Evolutionary conservation across 345 rosid species (phyloP).

Genomic region (Brassica incana): DNA sequence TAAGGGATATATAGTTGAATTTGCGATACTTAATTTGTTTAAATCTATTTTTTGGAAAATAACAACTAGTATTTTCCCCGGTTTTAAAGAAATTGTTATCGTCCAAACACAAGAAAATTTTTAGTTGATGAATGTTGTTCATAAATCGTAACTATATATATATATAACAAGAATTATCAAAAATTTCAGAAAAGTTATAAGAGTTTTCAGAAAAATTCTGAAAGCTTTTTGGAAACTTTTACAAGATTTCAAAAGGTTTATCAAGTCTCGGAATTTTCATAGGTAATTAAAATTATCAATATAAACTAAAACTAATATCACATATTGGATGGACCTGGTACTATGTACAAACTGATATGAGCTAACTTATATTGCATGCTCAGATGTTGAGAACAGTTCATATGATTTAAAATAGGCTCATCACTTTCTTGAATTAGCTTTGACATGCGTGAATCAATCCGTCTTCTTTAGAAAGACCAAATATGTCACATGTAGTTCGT

Average conservation of each 20-base stretch:
- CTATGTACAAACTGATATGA: neutral
- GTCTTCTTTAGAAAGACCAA: conserved; percentile 41
- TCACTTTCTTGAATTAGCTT: conserved; percentile 41
- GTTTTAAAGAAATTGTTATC: neutral
- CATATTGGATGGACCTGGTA: neutral
- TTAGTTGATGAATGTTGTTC: too few relatives aligned
- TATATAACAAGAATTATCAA: too few relatives aligned
- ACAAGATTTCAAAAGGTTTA: too few relatives aligned
- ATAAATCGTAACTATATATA: too few relatives aligned
- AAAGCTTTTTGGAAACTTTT: too few relatives aligned
- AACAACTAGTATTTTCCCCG: neutral
- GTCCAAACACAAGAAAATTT: neutral
- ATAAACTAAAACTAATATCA: neutral
- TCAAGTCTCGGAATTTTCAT: too few relatives aligned
- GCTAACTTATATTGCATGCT: too few relatives aligned
- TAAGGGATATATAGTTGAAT: neutral
- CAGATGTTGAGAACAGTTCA: too few relatives aligned
- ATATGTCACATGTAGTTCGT: conserved; percentile 41
- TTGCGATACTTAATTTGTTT: neutral
- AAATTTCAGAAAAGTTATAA: too few relatives aligned
- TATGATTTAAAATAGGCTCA: too few relatives aligned
- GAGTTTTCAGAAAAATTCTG: too few relatives aligned
- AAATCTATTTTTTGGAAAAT: too few relatives aligned
- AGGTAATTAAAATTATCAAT: neutral
- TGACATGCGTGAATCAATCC: conserved; percentile 37